These are phyloP conservation scores for Epithemia pelagica DNA, from an alignment of 108 stramenopile species.

Conservation along the genomic window DNA sequence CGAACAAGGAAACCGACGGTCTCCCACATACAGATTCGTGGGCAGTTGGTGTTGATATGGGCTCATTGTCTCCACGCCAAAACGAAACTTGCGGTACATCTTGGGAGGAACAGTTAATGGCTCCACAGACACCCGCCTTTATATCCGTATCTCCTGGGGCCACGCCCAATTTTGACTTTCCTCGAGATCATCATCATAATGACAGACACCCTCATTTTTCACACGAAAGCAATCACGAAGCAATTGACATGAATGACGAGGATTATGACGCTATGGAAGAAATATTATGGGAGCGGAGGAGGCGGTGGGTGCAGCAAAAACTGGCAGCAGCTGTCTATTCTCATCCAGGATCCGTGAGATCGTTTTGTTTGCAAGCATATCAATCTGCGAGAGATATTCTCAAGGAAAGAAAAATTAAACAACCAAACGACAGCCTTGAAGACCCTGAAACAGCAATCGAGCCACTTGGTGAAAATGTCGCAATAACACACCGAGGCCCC, in stretches of 20 bases:
- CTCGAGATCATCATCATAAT: slow-evolving; percentile 11
- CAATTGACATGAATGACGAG: slow-evolving; percentile 12
- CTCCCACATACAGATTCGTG: slow-evolving; percentile 10
- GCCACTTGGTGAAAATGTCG: slow-evolving; percentile 4
- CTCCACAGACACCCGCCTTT: slow-evolving; percentile 27
- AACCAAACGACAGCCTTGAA: slow-evolving; percentile 1
- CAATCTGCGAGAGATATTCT: slow-evolving; percentile 46
- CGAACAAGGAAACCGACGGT: not conserved
- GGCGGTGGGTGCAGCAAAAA: slow-evolving; percentile 50
- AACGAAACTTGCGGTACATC: slow-evolving; percentile 9
- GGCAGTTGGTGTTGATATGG: slow-evolving; percentile 13
- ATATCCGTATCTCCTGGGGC: slow-evolving; percentile 40
- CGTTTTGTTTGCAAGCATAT: slow-evolving; percentile 69
- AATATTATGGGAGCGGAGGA: slow-evolving; percentile 17
- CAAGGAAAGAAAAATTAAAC: slow-evolving; percentile 14
- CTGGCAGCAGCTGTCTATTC: slow-evolving; percentile 66
- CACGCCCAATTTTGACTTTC: slow-evolving; percentile 1
- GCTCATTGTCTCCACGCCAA: not conserved
- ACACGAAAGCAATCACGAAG: slow-evolving; percentile 13
- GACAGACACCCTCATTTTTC: not conserved
- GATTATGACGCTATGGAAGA: slow-evolving; percentile 12
- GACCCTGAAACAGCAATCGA: slow-evolving; percentile 29
- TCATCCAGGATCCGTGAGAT: slow-evolving; percentile 65
- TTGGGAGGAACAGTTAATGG: not conserved
- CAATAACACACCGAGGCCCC: not conserved